Evolutionary conservation across 352 stramenopile species (phyloP), one percentile per base, ranked within the genome.

Genomic region (Phytophthora kernoviae): DNA sequence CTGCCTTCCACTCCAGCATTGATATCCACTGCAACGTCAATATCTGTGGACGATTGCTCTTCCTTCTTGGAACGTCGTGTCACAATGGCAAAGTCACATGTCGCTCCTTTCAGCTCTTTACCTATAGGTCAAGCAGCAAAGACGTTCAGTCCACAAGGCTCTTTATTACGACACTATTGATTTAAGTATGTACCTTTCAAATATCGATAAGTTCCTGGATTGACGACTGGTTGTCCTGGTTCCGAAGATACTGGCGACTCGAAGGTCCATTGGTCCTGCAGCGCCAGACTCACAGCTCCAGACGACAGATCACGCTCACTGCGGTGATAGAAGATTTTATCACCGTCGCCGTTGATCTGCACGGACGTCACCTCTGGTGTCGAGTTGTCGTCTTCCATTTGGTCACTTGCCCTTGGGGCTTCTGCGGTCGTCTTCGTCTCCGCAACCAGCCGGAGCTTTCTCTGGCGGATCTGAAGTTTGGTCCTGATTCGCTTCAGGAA

Each of bases 81-180:
- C 32, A 93, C 80, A 42, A 93, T 79, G 10, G 84, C 81, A 67
- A 91, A 93, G 56, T 93, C 84, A 54, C 91, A 91, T 11, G 58
- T 60, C 32, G 57, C 54, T 15, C 68, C 68, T 0, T 89, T 66
- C 33, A 91, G 44, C 37, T 91, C 78, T 30, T 30, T 30, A 30
- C 24, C 24, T 30, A 6, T n/a, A n/a, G n/a, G n/a, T n/a, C n/a
- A n/a, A n/a, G 24, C 24, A 30, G 24, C 24, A 30, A 30, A 30
- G 24, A 30, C 24, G 24, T 30, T 30, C 24, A 30, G 24, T 30
- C 24, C 24, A 7, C 24, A 30, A 30, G 3, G 17, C 2, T 27
- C 40, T 32, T 27, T 14, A 65, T 30, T 10, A 6, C 14, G 5
- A 27, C 18, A 27, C 21, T 40, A n/a, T 51, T 47, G 5, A 20